Evolutionary conservation across 352 stramenopile species (phyloP), one percentile per base, ranked within the genome.

Genomic region (Phytophthora lateralis): DNA sequence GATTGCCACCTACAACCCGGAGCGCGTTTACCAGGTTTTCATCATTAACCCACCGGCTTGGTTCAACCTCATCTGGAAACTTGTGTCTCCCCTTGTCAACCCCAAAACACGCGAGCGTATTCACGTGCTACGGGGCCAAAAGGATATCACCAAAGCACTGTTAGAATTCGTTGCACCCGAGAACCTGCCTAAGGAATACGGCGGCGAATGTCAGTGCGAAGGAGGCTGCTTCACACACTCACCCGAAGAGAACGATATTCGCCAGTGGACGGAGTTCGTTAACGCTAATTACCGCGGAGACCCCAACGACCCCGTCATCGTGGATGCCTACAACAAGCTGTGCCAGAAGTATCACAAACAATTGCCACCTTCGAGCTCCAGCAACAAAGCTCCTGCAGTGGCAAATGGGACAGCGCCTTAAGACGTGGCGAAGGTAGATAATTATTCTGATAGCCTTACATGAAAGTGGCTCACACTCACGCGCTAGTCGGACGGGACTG

Each of bases 51-150:
- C 79, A 10, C 83, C 83, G 21, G 59, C 68, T 9, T 92, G 83
- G 83, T 92, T 92, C 47, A 88, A 86, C 51, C 73, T 92, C 26
- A 90, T 92, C 44, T 92, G 82, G 82, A 90, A 90, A 55, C 53
- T 92, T 10, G 78, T 88, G 15, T 84, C 78, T 21, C 81, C 82
- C n/a, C 63, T 90, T 24, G 71, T 92, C 24, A 88, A 90, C 46
- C 70, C 77, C 26, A 89, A 90, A 55, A 92, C 82, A 11, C 78
- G 82, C 21, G 82, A 92, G 50, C 78, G 81, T 47, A 84, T 91
- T 58, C 76, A 88, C 46, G 73, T 89, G 34, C 35, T 89, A 32
- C 73, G 82, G 21, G 77, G 82, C 12, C 66, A 86, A 51, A 90
- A 90, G 41, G 81, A 92, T 32, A 88, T 92, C 17, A 76, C 71